A percentile compares a stretch with the other conserved stretches of the same genome.
phyloP scores from a whole-genome alignment of 1,284 basidiomycete species.

The Inonotus hispidus region DNA sequence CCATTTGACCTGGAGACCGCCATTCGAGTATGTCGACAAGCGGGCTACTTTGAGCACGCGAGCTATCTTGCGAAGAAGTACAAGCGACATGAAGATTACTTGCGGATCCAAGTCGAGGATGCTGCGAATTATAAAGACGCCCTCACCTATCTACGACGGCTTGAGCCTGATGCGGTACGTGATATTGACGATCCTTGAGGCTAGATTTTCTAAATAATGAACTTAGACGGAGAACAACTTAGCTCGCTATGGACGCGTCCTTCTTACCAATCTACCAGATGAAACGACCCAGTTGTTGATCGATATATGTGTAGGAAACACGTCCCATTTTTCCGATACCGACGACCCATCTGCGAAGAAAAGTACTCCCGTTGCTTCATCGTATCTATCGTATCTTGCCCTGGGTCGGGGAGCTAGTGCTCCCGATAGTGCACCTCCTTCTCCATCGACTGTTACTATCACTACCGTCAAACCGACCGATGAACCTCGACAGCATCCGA shows the following conservation, averaged over 20 bases:
- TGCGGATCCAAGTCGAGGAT: constrained; percentile 94
- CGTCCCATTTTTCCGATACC: constrained; percentile 38
- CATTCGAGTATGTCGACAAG: constrained; percentile 93
- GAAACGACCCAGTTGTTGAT: constrained; percentile 90
- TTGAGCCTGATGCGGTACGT: constrained; percentile 64
- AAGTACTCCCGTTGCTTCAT: constrained; percentile 38
- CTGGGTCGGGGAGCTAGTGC: constrained; percentile 49
- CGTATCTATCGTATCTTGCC: constrained; percentile 76
- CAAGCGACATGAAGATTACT: constrained; percentile 86
- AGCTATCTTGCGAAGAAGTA: constrained; percentile 92
- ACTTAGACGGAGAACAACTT: constrained; percentile 75
- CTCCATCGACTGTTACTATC: constrained; percentile 48
- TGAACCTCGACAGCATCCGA: constrained; percentile 24
- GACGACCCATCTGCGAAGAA: constrained; percentile 31
- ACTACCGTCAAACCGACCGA: constrained; percentile 43
- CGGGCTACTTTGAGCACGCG: constrained; percentile 94
- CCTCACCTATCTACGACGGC: constrained; percentile 69
- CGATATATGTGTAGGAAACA: constrained; percentile 81
- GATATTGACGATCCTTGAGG: constrained; percentile 5
- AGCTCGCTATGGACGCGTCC: constrained; percentile 76
- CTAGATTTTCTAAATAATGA: constrained; percentile 1
- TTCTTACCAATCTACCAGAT: constrained; percentile 78
- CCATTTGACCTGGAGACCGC: constrained; percentile 98
- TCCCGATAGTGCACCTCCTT: constrained; percentile 36
- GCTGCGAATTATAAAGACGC: constrained; percentile 80